A percentile compares a stretch with the other conserved stretches of the same genome.
Conservation (phyloP, 2,329 filamentous ascomycete species). For the Aspergillus pseudoglaucus region DNA sequence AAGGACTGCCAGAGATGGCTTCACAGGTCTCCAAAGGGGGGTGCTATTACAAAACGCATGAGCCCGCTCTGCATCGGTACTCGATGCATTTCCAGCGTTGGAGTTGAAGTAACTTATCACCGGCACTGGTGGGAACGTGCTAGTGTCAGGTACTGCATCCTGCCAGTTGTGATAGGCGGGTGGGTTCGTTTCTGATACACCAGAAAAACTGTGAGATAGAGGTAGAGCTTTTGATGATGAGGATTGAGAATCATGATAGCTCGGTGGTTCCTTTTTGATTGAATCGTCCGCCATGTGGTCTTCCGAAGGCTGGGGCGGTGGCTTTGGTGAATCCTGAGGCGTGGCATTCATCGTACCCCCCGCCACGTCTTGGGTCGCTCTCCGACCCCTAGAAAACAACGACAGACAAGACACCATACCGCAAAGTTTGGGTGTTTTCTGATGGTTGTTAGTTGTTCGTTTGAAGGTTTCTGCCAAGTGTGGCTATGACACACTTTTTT, state of each 20-base stretch:
- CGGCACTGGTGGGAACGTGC: conserved; percentile 55
- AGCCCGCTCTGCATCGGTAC: conserved; percentile 50
- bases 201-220: neutral
- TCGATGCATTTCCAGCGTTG: conserved; percentile 51
- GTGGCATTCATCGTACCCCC: neutral
- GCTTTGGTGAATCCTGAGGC: neutral
- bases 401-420: neutral
- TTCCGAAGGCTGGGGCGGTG: neutral
- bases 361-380: neutral
- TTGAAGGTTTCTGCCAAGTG: neutral
- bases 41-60: conserved; percentile 49
- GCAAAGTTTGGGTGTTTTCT: neutral
- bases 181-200: conserved; percentile 26
- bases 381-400: neutral
- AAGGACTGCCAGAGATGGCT: conserved; percentile 38
- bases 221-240: neutral
- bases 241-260: neutral
- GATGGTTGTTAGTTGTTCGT: neutral
- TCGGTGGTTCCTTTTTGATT: neutral
- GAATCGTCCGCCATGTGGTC: neutral
- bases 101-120: conserved; percentile 48
- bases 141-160: conserved; percentile 50
- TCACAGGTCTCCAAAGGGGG: conserved; percentile 46
- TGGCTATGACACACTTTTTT: neutral
- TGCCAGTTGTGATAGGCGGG: conserved; percentile 60